These are phyloP conservation scores for Fragaria vesca DNA, from an alignment of 306 rosid genomes.

Conservation along the genomic window DNA sequence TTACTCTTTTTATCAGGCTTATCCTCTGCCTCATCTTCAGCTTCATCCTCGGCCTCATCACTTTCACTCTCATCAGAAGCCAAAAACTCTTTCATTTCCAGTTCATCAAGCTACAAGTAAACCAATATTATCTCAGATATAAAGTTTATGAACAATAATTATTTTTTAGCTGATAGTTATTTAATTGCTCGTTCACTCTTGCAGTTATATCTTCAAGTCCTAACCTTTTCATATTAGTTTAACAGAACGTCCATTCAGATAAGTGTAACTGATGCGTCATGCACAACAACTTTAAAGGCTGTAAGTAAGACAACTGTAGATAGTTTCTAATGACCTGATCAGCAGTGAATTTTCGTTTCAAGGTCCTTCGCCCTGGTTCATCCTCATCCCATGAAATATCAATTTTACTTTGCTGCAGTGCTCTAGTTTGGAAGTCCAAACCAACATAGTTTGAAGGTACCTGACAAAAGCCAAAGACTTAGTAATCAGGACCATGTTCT, in stretches of 20 bases:
- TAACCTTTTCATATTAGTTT: not conserved
- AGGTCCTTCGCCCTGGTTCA: slow-evolving; percentile 72
- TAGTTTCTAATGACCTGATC: slow-evolving; percentile 60
- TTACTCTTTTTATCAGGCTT: slow-evolving; percentile 40
- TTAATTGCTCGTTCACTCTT: not conserved
- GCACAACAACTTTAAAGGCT: not conserved
- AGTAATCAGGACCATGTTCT: not conserved
- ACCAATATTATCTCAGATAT: slow-evolving; percentile 17
- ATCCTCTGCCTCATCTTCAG: slow-evolving; percentile 38
- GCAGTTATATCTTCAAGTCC: not conserved
- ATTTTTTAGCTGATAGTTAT: not conserved
- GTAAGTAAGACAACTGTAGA: not conserved
- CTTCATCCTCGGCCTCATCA: slow-evolving; percentile 46
- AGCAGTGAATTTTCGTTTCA: slow-evolving; percentile 65
- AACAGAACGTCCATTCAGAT: not conserved
- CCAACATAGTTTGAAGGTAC: slow-evolving; percentile 67
- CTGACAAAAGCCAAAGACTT: slow-evolving; percentile 38
- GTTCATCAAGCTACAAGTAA: slow-evolving; percentile 56
- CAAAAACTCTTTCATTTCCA: slow-evolving; percentile 70
- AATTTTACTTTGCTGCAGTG: slow-evolving; percentile 78
- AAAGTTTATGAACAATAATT: not conserved
- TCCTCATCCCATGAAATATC: slow-evolving; percentile 89
- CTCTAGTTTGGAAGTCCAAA: slow-evolving; percentile 70
- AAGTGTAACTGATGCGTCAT: not conserved
- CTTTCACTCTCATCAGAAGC: slow-evolving; percentile 76